These are phyloP conservation scores for Trametes villosa DNA, from an alignment of 768 basidiomycete genomes.

Conservation along the genomic window DNA sequence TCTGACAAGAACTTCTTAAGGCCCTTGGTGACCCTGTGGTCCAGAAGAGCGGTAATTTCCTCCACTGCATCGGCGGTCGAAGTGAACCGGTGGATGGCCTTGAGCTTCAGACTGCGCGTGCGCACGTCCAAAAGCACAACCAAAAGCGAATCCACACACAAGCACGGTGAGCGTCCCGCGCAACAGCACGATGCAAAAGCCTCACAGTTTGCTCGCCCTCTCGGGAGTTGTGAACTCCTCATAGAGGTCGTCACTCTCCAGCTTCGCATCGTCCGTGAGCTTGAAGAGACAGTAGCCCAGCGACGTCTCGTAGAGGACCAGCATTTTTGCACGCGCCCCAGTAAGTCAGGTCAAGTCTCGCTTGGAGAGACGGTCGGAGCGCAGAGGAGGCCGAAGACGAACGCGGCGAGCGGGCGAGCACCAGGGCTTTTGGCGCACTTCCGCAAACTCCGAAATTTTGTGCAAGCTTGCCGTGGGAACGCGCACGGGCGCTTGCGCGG, in stretches of 20 bases:
- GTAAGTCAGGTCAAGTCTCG: no score
- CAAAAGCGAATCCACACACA: not conserved
- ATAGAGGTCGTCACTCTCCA: constrained; percentile 84
- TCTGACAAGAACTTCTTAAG: constrained; percentile 93
- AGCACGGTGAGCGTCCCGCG: constrained; percentile 20
- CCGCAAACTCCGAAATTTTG: constrained; percentile 26
- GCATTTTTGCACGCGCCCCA: constrained; percentile 57
- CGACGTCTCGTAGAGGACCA: constrained; percentile 95
- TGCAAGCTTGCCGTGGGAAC: constrained; percentile 10
- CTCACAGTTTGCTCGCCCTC: constrained; percentile 89
- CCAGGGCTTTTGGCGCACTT: not conserved
- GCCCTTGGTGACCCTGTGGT: constrained; percentile 90
- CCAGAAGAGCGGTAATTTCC: constrained; percentile 91
- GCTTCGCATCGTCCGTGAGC: constrained; percentile 85
- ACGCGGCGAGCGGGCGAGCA: no score
- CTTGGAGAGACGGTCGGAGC: no score
- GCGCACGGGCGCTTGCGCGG: constrained; percentile 8
- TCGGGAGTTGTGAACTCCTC: constrained; percentile 94
- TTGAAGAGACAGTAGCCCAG: constrained; percentile 99
- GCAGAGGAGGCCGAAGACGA: no score
- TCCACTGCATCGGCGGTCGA: constrained; percentile 97
- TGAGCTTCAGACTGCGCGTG: constrained; percentile 78
- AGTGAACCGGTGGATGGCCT: constrained; percentile 94
- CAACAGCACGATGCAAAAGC: constrained; percentile 20
- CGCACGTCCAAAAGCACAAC: not conserved